Evolutionary conservation across 1,284 basidiomycete genomes (phyloP), one percentile per base, ranked within the genome.

Genomic region (Neonothopanus nambi): DNA sequence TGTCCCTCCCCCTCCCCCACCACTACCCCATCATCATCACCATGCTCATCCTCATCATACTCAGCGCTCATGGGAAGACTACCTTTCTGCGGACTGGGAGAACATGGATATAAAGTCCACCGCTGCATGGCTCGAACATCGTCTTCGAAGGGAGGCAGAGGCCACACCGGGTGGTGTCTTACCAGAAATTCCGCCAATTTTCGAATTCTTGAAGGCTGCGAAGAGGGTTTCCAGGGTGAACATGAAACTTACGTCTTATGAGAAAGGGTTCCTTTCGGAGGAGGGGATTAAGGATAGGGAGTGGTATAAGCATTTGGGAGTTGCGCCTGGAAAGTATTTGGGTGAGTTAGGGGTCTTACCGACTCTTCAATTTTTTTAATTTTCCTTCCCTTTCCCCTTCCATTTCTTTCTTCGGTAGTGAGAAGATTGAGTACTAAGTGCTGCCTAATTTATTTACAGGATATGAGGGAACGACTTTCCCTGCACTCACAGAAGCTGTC

Each of bases 311-410:
- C 90, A 95, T 70, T 78, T 96, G 48, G 92, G 83, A 37, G 91
- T 95, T 35, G 91, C 93, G 5, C 95, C 95, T 7, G 95, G 94
- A 23, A 87, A 89, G 63, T 95, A 89, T 85, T 80, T 93, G 26
- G 91, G 93, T 88, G 60, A 59, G 79, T 72, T 12, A 13, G 53
- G 8, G 37, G 44, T 48, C 23, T 35, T 44, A n/a, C 46, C 35
- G 42, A 28, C 24, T 20, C 33, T 6, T 15, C n/a, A n/a, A n/a
- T n/a, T n/a, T n/a, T n/a, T n/a, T n/a, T n/a, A n/a, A n/a, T n/a
- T n/a, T n/a, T n/a, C n/a, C 30, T 18, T 33, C 46, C n/a, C 18
- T 6, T 24, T 43, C 8, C 36, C 15, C 21, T 17, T n/a, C 18
- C 24, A 0, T 17, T 21, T 40, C 8, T 49, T 28, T 15, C 18